A percentile compares a stretch with the other conserved stretches of the same genome.
Evolutionary conservation across 139 green algal genomes (phyloP).

Genomic region (Yamagishiella unicocca): DNA sequence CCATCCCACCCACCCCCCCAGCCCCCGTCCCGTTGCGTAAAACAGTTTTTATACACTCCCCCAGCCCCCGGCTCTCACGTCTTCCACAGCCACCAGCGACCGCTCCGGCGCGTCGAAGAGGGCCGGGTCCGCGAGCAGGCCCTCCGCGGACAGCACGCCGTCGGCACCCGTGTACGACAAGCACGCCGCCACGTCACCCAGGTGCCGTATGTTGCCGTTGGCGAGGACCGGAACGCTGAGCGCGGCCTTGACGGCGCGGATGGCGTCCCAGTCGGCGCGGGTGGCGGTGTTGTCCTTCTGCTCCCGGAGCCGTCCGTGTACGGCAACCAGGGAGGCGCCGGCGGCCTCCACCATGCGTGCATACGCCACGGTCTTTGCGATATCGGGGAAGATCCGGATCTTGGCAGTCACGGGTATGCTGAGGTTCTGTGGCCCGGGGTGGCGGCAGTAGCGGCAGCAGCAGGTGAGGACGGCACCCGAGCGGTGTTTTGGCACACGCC

Average conservation of each 20-base stretch:
- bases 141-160: conserved; percentile 90
- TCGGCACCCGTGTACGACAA: conserved; percentile 86
- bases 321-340: conserved; percentile 90
- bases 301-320: conserved; percentile 95
- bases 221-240: conserved; percentile 80
- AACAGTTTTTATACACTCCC: too few relatives aligned
- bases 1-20: too few relatives aligned
- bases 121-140: conserved; percentile 87
- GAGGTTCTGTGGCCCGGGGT: conserved; percentile 60
- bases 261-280: conserved; percentile 88
- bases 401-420: conserved; percentile 84
- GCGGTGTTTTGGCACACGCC: too few relatives aligned
- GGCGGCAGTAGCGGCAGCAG: too few relatives aligned
- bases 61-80: not conserved
- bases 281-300: conserved; percentile 78
- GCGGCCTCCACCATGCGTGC: conserved; percentile 90
- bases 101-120: conserved; percentile 75
- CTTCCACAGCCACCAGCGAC: conserved; percentile 10
- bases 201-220: conserved; percentile 90
- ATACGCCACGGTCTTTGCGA: conserved; percentile 92
- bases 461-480: too few relatives aligned
- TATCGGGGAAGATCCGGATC: conserved; percentile 92
- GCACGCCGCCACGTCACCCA: conserved; percentile 76
- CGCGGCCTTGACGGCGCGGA: conserved; percentile 78
- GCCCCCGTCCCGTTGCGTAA: too few relatives aligned